A percentile compares a stretch with the other conserved stretches of the same genome.
Conservation (phyloP, 305 asterid genomes). For the Solanum hybrid region DNA sequence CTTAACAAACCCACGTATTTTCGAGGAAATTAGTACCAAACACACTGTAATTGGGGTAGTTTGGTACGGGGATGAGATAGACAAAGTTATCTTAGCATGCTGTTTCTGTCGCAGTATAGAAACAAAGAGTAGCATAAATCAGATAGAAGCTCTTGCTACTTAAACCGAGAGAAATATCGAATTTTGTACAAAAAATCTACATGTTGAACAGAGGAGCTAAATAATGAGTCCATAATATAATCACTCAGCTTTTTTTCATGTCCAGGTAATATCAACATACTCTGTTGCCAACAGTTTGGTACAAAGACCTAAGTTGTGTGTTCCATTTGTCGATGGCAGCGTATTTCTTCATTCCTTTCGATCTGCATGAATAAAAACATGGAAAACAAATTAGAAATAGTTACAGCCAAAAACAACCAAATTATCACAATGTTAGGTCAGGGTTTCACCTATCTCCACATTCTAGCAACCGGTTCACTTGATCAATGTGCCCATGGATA, state of each 20-base stretch:
- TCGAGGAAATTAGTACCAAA: not conserved
- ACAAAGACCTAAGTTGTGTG: conserved; percentile 73
- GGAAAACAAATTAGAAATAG: not conserved
- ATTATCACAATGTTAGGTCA: not conserved
- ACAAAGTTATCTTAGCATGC: not conserved
- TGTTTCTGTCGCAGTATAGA: not conserved
- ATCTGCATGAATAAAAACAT: conserved; percentile 27
- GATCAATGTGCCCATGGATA: conserved; percentile 91
- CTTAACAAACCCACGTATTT: not conserved
- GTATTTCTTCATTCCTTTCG: conserved; percentile 91
- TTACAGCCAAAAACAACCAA: not conserved
- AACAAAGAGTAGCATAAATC: not conserved
- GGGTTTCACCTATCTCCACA: conserved; percentile 76
- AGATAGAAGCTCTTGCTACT: not conserved
- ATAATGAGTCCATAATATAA: not conserved
- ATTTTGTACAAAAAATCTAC: not conserved
- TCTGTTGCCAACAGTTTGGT: conserved; percentile 69
- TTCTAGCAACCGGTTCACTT: conserved; percentile 84
- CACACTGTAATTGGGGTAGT: not conserved
- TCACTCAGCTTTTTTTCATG: conserved; percentile 33
- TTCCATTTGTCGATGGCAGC: conserved; percentile 91
- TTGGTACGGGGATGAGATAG: not conserved
- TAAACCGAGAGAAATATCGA: not conserved
- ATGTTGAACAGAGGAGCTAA: not conserved
- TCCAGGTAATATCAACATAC: conserved; percentile 31